phyloP scores from a whole-genome alignment of 2,329 filamentous ascomycete species.

The Aspergillus spinulosporus region DNA sequence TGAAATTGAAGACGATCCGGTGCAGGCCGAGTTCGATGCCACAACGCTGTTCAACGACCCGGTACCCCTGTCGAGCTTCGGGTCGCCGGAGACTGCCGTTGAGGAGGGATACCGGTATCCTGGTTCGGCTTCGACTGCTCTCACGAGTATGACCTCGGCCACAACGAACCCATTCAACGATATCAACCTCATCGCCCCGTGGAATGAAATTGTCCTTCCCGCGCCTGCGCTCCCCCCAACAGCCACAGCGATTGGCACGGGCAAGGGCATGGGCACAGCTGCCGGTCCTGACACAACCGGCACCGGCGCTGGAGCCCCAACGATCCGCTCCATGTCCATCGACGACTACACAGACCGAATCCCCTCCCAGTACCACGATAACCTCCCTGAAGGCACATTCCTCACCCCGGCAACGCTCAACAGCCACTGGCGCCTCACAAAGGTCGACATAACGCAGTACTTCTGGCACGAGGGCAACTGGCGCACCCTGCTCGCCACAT shows the following conservation, averaged over 20 bases:
- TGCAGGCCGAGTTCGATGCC: conserved; percentile 60
- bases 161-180: not conserved
- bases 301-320: not conserved
- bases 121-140: no score
- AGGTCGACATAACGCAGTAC: conserved; percentile 42
- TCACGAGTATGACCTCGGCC: conserved; percentile 14
- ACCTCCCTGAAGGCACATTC: conserved; percentile 13
- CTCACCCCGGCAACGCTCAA: conserved; percentile 39
- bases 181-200: conserved; percentile 22
- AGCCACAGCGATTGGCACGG: not conserved
- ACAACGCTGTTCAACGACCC: conserved; percentile 57
- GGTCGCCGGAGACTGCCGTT: not conserved
- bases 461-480: conserved; percentile 48
- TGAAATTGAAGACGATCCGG: conserved; percentile 64
- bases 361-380: conserved; percentile 18
- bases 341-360: conserved; percentile 23
- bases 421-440: conserved; percentile 43
- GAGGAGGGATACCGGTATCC: not conserved
- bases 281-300: not conserved
- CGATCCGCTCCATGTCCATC: conserved; percentile 20
- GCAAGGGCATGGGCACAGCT: no score
- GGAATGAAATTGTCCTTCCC: conserved; percentile 14
- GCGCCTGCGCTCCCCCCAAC: not conserved
- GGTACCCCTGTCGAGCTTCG: not conserved
- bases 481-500: conserved; percentile 47